Conservation (phyloP, 257 asterid genomes). For the Fraxinus cuspidata region DNA sequence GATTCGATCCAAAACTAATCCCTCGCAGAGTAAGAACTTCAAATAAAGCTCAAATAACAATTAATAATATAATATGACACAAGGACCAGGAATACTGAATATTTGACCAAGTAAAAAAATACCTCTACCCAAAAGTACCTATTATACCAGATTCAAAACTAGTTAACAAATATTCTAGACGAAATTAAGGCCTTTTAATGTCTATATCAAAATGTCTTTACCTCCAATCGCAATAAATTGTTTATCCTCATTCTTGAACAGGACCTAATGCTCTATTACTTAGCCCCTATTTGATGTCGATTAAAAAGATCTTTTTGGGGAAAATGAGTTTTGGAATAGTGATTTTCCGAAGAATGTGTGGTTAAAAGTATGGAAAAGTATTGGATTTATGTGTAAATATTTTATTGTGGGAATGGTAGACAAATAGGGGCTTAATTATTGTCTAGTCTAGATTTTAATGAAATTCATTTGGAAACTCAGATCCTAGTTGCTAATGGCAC, state of each 20-base stretch:
- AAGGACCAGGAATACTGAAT: neutral
- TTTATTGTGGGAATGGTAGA: too few relatives aligned
- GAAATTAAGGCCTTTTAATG: neutral
- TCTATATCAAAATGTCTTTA: neutral
- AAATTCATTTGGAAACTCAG: neutral
- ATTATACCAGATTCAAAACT: neutral
- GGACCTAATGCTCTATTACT: neutral
- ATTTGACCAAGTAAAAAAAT: neutral
- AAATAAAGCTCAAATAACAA: neutral
- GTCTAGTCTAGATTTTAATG: neutral
- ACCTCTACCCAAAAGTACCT: neutral
- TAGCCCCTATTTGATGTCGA: too few relatives aligned
- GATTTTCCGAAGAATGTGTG: too few relatives aligned
- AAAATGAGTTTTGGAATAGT: too few relatives aligned
- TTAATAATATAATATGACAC: neutral
- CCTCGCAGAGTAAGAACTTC: neutral
- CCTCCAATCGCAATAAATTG: neutral
- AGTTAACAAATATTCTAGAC: neutral
- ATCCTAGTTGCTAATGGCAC: neutral
- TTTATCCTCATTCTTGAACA: neutral
- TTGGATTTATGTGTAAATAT: too few relatives aligned
- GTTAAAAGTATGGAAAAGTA: too few relatives aligned
- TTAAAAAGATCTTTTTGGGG: too few relatives aligned
- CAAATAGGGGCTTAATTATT: neutral
- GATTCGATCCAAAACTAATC: neutral